Base-by-base conservation (phyloP, 805 yeast species). In the Metschnikowia amazonensis region DNA sequence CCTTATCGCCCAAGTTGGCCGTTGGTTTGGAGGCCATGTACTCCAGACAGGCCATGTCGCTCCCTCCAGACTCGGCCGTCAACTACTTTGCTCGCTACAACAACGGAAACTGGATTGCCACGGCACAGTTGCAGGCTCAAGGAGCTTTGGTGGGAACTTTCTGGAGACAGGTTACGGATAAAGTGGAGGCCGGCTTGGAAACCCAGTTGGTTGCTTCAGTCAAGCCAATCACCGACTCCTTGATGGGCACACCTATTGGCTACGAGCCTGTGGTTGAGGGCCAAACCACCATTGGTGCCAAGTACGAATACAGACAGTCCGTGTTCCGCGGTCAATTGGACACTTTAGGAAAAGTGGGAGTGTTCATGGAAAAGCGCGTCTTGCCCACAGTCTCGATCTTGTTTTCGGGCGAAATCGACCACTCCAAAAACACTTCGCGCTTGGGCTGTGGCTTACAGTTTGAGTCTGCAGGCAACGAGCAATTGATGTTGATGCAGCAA, bases 271-370 rank as follows among this genome's bases (percentile, higher is more conserved):
- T 84, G 36, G 76, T 90, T 48, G 97, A 92, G 64, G 98, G 96
- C 63, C 78, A 80, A 60, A 90, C 99, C 58, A 86, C 97, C 49
- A 65, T 92, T 47, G 99, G 97, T 71, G 96, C 96, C 60, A 94
- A 92, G 74, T 92, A 92, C 71, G 98, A 94, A 75, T 94, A 89
- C 79, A 89, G 97, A 75, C 95, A 89, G 71, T 84, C 95, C 47
- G 84, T 89, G 44, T 89, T 89, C 81, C 83, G 99, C 72, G 97
- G 97, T 63, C 95, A 90, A 69, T 63, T 94, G 51, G 97, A 89
- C 72, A 81, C 95, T 42, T 75, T 78, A 49, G 99, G 99, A 70
- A 89, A 87, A 72, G 95, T 92, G 44, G 78, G 87, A 46, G 87
- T 89, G 59, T 82, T 89, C 76, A 75, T 94, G 66, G 99, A 94